These are phyloP conservation scores for Cutaneotrichosporon mucoides DNA, from an alignment of 1,284 basidiomycete genomes.

Conservation along the genomic window DNA sequence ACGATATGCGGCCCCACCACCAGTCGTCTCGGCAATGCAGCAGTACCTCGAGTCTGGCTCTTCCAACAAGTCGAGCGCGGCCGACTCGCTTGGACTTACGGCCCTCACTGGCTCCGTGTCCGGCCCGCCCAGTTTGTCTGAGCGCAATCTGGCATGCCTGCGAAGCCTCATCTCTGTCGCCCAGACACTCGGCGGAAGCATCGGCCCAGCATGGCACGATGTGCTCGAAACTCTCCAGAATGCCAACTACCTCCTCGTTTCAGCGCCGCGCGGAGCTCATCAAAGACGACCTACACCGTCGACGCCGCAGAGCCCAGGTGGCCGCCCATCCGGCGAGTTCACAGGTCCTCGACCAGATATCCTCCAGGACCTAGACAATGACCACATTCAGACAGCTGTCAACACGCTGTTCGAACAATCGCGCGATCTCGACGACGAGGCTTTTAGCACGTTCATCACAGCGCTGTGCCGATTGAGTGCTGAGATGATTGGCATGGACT, in stretches of 20 bases:
- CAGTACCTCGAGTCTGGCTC: constrained; percentile 56
- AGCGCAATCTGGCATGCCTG: constrained; percentile 85
- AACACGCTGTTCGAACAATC: constrained; percentile 78
- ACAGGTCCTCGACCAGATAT: constrained; percentile 23
- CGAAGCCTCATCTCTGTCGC: constrained; percentile 75
- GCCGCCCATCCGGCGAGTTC: constrained; percentile 13
- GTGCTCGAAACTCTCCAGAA: constrained; percentile 87
- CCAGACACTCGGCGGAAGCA: constrained; percentile 73
- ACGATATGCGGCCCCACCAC: constrained; percentile 79
- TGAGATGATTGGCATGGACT: constrained; percentile 82
- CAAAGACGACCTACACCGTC: constrained; percentile 3
- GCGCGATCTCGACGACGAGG: constrained; percentile 72
- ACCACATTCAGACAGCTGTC: constrained; percentile 66
- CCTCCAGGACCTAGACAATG: constrained; percentile 64
- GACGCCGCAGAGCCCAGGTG: constrained; percentile 4
- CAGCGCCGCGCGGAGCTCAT: constrained; percentile 21
- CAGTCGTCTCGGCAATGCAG: constrained; percentile 79
- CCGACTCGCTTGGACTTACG: constrained; percentile 65
- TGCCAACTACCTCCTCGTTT: constrained; percentile 78
- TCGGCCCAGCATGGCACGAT: constrained; percentile 85
- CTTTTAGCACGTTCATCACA: constrained; percentile 75
- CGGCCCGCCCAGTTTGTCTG: constrained; percentile 69
- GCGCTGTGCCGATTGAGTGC: constrained; percentile 79
- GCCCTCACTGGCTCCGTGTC: constrained; percentile 42
- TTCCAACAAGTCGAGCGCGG: constrained; percentile 51